Evolutionary conservation across 345 rosid species (phyloP), one percentile per base, ranked within the genome.

Genomic region (Gossypium mustelinum): DNA sequence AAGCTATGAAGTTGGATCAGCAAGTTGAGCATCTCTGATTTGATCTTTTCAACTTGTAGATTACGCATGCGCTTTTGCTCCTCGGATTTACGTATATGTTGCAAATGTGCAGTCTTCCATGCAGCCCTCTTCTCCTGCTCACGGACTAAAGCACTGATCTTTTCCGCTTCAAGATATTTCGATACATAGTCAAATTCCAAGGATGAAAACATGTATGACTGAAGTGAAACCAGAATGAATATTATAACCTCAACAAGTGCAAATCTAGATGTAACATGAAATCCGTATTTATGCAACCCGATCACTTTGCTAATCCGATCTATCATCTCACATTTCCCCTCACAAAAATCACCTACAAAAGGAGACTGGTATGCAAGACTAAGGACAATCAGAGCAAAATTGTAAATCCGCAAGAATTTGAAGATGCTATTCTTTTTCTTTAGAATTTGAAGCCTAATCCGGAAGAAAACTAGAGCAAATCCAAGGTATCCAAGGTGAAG

Each of bases 51-150:
- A 72, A 94, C 99, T 78, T 94, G 99, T 84, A 79, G 78, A 83
- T 94, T 87, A 20, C 96, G 91, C 81, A 81, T 92, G 79, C 84
- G 77, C 79, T 93, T 93, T 76, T 85, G 81, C 77, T 91, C 98
- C 79, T 93, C 97, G 74, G 88, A 82, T 82, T 92, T 90, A 54
- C 93, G 98, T 74, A 91, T 91, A 60, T 86, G 85, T 83, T 90
- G 94, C 63, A 95, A 79, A 67, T 92, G 94, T 79, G 89, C 94
- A 60, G 97, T 92, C 84, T 92, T 94, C 94, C 98, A 89, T 18
- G 98, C 92, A 74, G 98, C 98, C 81, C 87, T 92, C 85, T 89
- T 92, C 89, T 92, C 95, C 79, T 92, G 95, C 78, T 94, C 96
- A 57, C 77, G 87, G 79, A 91, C 94, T 73, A 95, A 86, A 65